phyloP scores from a whole-genome alignment of 192 early-diverging fungal genomes.

The Gaertneriomyces semiglobifer region DNA sequence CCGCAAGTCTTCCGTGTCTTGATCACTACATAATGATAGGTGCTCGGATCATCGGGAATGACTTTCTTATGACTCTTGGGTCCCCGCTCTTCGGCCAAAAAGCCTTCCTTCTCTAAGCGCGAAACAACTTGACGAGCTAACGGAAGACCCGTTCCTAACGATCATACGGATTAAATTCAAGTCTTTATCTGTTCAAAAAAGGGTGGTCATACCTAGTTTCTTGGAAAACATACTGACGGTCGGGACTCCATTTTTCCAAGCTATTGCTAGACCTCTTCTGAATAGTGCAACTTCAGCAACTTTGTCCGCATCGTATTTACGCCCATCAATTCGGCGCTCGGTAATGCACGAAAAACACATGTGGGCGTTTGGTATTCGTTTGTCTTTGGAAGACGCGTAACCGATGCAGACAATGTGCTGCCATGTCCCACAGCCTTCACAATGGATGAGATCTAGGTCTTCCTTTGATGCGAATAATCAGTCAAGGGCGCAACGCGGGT shows the following conservation, averaged over 20 bases:
- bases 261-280: conserved; percentile 23
- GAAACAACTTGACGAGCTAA: conserved; percentile 10
- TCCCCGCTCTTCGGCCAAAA: conserved; percentile 7
- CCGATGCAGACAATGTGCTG: conserved; percentile 44
- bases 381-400: conserved; percentile 27
- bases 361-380: conserved; percentile 22
- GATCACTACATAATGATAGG: conserved; percentile 8
- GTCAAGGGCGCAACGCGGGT: not conserved
- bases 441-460: conserved; percentile 32
- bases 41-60: conserved; percentile 7
- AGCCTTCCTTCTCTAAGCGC: conserved; percentile 27
- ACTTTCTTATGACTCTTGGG: conserved; percentile 16
- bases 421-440: conserved; percentile 36
- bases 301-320: conserved; percentile 22
- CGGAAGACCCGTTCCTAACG: conserved; percentile 12
- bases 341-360: conserved; percentile 39
- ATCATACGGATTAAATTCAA: not conserved
- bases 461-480: conserved; percentile 9
- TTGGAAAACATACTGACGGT: conserved; percentile 11
- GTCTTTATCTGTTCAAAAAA: not conserved
- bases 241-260: conserved; percentile 19
- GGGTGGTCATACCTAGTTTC: conserved; percentile 17
- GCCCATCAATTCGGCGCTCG: conserved; percentile 10
- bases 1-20: conserved; percentile 5
- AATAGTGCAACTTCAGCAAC: conserved; percentile 28